These are phyloP conservation scores for Sarocladium brachiariae DNA, from an alignment of 2,329 filamentous ascomycete genomes.

Conservation along the genomic window DNA sequence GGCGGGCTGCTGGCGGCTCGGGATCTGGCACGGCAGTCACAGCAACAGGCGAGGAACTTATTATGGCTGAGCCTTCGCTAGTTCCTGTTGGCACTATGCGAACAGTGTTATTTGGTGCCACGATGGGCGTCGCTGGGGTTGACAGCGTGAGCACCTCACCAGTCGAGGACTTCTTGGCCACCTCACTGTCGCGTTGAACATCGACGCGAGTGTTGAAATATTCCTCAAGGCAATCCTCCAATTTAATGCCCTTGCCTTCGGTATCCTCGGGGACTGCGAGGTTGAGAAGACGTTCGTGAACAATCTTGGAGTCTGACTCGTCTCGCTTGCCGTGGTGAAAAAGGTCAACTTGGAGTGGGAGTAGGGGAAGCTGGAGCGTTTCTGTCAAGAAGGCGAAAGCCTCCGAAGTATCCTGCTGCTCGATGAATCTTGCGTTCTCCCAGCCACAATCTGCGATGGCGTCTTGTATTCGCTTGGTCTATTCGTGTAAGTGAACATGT, in stretches of 20 bases:
- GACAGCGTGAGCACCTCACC: slow-evolving; percentile 18
- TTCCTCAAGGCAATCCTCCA: slow-evolving; percentile 87
- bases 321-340: slow-evolving; percentile 85
- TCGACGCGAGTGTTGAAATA: slow-evolving; percentile 96
- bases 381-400: slow-evolving; percentile 94
- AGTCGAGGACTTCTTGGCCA: slow-evolving; percentile 38
- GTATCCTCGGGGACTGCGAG: slow-evolving; percentile 78
- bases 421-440: slow-evolving; percentile 67
- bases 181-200: slow-evolving; percentile 65
- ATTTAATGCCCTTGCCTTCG: slow-evolving; percentile 62
- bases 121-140: neutral
- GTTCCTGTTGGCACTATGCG: slow-evolving; percentile 25
- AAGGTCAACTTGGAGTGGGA: slow-evolving; percentile 89
- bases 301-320: slow-evolving; percentile 86
- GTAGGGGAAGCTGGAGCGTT: slow-evolving; percentile 75
- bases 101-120: slow-evolving; percentile 22
- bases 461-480: slow-evolving; percentile 80
- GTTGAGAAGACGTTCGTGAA: slow-evolving; percentile 85
- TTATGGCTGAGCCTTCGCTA: slow-evolving; percentile 24
- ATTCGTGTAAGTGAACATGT: slow-evolving; percentile 14
- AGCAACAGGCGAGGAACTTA: slow-evolving; percentile 26
- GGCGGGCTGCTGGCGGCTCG: neutral
- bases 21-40: slow-evolving; percentile 17
- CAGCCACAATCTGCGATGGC: slow-evolving; percentile 81
- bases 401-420: slow-evolving; percentile 93